Conservation (phyloP, 139 green algal species). For the Monoraphidium neglectum region DNA sequence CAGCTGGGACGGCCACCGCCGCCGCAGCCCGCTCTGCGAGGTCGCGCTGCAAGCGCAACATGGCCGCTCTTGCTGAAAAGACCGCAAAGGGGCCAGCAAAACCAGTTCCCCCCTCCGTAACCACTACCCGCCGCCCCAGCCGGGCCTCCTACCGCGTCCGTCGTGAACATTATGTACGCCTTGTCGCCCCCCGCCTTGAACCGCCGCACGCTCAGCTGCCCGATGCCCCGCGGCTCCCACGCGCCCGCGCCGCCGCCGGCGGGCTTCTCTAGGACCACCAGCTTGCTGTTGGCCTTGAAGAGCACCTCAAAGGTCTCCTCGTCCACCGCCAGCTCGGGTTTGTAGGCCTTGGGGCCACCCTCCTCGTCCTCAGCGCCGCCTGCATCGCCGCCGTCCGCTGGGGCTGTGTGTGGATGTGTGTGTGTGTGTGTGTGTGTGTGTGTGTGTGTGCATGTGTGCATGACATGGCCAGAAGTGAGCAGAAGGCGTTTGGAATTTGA, state of each 20-base stretch:
- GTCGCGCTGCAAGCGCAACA: neutral
- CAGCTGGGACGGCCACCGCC: neutral
- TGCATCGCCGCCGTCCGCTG: neutral
- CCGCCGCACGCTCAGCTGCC: conserved; percentile 8
- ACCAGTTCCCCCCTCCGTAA: neutral
- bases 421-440: conserved; percentile 6
- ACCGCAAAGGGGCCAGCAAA: neutral
- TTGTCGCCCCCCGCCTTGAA: neutral
- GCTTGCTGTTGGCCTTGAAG: conserved; percentile 12
- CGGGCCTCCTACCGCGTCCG: conserved; percentile 7
- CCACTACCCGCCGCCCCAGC: neutral
- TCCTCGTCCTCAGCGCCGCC: neutral
- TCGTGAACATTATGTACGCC: conserved; percentile 19
- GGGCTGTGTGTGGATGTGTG: neutral
- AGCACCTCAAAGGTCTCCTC: conserved; percentile 3
- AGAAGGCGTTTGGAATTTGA: too few relatives aligned
- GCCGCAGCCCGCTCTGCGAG: neutral
- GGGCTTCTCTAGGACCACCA: neutral
- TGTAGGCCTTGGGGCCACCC: neutral
- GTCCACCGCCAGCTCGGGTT: conserved; percentile 4
- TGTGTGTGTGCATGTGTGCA: conserved; percentile 1
- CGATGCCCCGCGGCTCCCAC: conserved; percentile 3
- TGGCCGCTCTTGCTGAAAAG: neutral
- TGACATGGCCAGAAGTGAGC: neutral
- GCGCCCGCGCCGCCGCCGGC: neutral